Percentiles rank a stretch among this genome's conserved stretches.
These are phyloP conservation scores for Wickerhamiella infanticola DNA, from an alignment of 1,139 yeast species.

Conservation along the genomic window DNA sequence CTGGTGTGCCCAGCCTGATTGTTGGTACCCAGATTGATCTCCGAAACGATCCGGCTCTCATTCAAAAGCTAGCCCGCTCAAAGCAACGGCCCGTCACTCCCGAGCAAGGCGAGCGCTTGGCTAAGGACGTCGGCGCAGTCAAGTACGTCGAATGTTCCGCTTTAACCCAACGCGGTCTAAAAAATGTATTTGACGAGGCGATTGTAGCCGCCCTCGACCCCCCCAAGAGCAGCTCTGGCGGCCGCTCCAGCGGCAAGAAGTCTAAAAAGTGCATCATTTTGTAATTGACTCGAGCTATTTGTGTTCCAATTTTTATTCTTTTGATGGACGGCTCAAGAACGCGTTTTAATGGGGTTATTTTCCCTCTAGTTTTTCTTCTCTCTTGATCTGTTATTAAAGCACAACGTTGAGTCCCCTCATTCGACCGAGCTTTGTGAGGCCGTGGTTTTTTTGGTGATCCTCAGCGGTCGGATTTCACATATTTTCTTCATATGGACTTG, in stretches of 20 bases:
- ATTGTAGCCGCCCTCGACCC: slow-evolving; percentile 48
- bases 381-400: too few species aligned
- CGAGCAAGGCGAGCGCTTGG: slow-evolving; percentile 83
- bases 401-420: too few species aligned
- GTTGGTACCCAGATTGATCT: slow-evolving; percentile 94
- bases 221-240: slow-evolving; percentile 14
- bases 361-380: too few species aligned
- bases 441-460: too few species aligned
- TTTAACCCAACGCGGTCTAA: slow-evolving; percentile 89
- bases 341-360: too few species aligned
- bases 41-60: slow-evolving; percentile 81
- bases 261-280: slow-evolving; percentile 16
- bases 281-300: slow-evolving; percentile 3
- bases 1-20: slow-evolving; percentile 89
- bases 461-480: too few species aligned
- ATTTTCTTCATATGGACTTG: too few species aligned
- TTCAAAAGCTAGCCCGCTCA: slow-evolving; percentile 81
- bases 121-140: slow-evolving; percentile 86
- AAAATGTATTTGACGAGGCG: slow-evolving; percentile 93
- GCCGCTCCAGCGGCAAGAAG: slow-evolving; percentile 16
- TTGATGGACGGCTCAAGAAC: background rate
- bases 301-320: background rate
- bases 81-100: slow-evolving; percentile 73
- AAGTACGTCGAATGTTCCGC: slow-evolving; percentile 97
- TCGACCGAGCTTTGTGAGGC: too few species aligned